Evolutionary conservation across 2,329 filamentous ascomycete species (phyloP).

Genomic region (Sphaerulina populicola): DNA sequence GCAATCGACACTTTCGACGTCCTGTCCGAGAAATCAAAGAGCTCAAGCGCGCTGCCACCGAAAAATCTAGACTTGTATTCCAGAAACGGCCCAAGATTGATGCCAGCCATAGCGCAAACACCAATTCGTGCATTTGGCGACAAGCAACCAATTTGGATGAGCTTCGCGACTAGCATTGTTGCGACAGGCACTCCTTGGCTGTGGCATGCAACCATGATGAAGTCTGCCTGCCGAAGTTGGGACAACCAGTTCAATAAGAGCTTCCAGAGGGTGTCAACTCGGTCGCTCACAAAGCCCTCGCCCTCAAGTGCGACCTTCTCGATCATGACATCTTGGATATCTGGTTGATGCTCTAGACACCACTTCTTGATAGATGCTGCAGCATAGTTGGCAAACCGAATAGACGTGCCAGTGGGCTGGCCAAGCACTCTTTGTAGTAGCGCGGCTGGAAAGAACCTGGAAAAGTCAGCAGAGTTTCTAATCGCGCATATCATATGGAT

Average conservation of each 20-base stretch:
- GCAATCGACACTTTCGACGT: conserved; percentile 73
- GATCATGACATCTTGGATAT: conserved; percentile 70
- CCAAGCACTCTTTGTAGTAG: conserved; percentile 85
- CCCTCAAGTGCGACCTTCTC: conserved; percentile 93
- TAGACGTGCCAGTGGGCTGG: conserved; percentile 88
- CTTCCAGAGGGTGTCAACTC: conserved; percentile 90
- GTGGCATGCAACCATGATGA: conserved; percentile 86
- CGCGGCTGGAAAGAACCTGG: conserved; percentile 68
- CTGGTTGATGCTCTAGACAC: conserved; percentile 52
- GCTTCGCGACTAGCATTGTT: conserved; percentile 82
- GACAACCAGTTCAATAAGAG: conserved; percentile 91
- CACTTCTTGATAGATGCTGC: conserved; percentile 77
- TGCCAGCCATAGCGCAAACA: conserved; percentile 81
- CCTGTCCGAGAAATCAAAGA: conserved; percentile 85
- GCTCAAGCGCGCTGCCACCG: conserved; percentile 81
- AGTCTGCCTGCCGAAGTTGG: conserved; percentile 75
- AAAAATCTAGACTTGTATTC: conserved; percentile 86
- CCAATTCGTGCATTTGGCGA: conserved; percentile 63
- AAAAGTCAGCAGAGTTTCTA: too few relatives aligned
- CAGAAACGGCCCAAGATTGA: conserved; percentile 84
- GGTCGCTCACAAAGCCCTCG: conserved; percentile 81
- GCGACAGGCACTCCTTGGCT: conserved; percentile 92
- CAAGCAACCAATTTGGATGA: conserved; percentile 83
- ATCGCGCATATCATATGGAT: too few relatives aligned
- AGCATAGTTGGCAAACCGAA: conserved; percentile 82